phyloP scores from a whole-genome alignment of 257 asterid species.

The Verbena officinalis region DNA sequence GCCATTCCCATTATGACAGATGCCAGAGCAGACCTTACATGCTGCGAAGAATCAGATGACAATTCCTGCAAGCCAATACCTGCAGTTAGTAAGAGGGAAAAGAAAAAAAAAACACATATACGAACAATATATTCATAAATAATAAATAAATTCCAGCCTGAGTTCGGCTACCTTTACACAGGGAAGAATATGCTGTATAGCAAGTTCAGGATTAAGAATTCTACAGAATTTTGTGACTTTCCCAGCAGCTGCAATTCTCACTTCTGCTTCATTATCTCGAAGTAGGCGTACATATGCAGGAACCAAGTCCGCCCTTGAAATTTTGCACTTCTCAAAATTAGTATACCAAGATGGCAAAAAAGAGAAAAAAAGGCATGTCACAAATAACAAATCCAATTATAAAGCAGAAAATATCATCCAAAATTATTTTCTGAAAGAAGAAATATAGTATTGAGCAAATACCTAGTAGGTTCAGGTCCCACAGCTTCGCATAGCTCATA shows the following conservation, averaged over 20 bases:
- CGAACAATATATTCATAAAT: constrained; percentile 16
- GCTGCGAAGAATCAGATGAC: constrained; percentile 97
- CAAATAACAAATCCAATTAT: constrained; percentile 3
- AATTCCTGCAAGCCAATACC: constrained; percentile 62
- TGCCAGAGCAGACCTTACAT: constrained; percentile 95
- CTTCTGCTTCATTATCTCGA: constrained; percentile 93
- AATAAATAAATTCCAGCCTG: constrained; percentile 5
- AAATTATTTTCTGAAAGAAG: too few species aligned
- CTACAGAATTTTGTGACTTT: constrained; percentile 88
- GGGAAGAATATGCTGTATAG: constrained; percentile 84
- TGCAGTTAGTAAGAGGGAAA: constrained; percentile 21
- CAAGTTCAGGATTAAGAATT: constrained; percentile 77
- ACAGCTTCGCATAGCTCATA: constrained; percentile 98
- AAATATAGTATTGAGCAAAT: constrained; percentile 32
- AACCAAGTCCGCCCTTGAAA: constrained; percentile 73
- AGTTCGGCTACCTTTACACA: constrained; percentile 68
- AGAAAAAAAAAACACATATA: neutral
- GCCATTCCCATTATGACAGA: constrained; percentile 99
- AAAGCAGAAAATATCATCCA: too few species aligned
- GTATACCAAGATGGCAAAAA: too few species aligned
- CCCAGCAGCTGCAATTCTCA: constrained; percentile 91
- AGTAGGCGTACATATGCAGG: constrained; percentile 94
- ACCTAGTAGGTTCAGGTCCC: constrained; percentile 94
- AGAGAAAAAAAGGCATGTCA: constrained; percentile 11
- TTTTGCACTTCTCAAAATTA: neutral